Base-by-base conservation (phyloP, 257 asterid species). In the Petunia axillaris region DNA sequence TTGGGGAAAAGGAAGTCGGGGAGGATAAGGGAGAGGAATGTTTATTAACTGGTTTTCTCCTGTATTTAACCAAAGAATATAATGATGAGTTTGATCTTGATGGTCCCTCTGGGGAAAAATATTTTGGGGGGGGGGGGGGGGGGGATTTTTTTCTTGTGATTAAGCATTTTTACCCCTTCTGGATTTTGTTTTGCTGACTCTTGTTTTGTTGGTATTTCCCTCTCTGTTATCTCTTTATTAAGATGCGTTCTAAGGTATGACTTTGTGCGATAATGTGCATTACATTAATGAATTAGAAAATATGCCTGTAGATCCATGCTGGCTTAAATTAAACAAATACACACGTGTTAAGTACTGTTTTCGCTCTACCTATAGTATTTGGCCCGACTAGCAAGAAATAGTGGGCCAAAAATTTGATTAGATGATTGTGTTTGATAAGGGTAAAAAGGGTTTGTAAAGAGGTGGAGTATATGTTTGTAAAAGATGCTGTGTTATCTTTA, bases 221-320 rank as follows among this genome's bases (percentile, higher is more conserved):
- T 35, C 63, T 50, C 62, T 50, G 62, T 50, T 36, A 50, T 48
- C 62, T 50, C 62, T 73, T 3, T 11, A 25, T 48, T 35, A 46
- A 50, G 7, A 11, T 36, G 8, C 36, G 50, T 50, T 71, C 62
- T 71, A 48, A 65, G 52, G 52, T 41, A 50, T 36, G 59, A 71
- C 25, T 71, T 25, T 35, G 48, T 5, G 25, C 48, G 60, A 73
- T 35, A 35, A 50, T 73, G 78, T 36, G 78, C 46, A 13, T 50
- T 36, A 11, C 78, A 50, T 62, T 73, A 36, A 73, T 50, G 52
- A 36, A 35, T 73, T 73, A 35, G 78, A 35, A 57, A 73, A 73
- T 36, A 50, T 5, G 36, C 50, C 62, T 50, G 10, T 73, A 35
- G 38, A 62, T 73, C 63, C 13, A 13, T 52, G 46, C 40, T 50